Conservation (phyloP, 257 asterid genomes). For the Gardenia jasminoides region DNA sequence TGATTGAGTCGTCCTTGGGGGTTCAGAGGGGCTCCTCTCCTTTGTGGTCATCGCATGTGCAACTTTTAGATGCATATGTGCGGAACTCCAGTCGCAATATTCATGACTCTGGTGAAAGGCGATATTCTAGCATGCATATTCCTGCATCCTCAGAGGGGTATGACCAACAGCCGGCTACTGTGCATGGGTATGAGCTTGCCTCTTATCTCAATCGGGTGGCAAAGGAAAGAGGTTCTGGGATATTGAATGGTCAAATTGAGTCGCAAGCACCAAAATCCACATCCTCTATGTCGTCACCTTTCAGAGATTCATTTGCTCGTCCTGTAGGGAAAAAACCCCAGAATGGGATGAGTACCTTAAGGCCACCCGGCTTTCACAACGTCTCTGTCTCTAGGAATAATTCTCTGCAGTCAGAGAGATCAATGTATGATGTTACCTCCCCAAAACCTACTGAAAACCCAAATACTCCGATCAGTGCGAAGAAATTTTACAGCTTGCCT, state of each 20-base stretch:
- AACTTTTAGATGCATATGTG: constrained; percentile 43
- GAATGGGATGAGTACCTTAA: constrained; percentile 47
- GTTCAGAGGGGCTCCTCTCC: constrained; percentile 32
- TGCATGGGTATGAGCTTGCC: constrained; percentile 70
- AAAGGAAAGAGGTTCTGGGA: constrained; percentile 37
- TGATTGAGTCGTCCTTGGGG: constrained; percentile 51
- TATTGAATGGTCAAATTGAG: constrained; percentile 34
- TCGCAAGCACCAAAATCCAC: constrained; percentile 34
- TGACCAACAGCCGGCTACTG: constrained; percentile 84
- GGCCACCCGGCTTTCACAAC: constrained; percentile 92
- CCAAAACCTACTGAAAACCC: constrained; percentile 45
- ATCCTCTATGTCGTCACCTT: constrained; percentile 37
- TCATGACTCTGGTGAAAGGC: constrained; percentile 70
- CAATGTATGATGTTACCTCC: constrained; percentile 42
- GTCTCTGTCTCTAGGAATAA: constrained; percentile 67
- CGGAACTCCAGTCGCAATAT: constrained; percentile 41
- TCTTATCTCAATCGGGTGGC: constrained; percentile 40
- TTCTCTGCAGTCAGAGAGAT: constrained; percentile 60
- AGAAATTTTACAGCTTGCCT: constrained; percentile 87
- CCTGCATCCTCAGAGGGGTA: constrained; percentile 64
- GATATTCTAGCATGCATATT: constrained; percentile 69
- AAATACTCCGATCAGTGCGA: constrained; percentile 41
- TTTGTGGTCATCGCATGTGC: constrained; percentile 44
- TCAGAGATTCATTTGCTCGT: constrained; percentile 46
- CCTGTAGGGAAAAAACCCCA: constrained; percentile 55